Evolutionary conservation across 805 yeast genomes (phyloP), one percentile per base, ranked within the genome.

Genomic region (Debaryomyces prosopidis): DNA sequence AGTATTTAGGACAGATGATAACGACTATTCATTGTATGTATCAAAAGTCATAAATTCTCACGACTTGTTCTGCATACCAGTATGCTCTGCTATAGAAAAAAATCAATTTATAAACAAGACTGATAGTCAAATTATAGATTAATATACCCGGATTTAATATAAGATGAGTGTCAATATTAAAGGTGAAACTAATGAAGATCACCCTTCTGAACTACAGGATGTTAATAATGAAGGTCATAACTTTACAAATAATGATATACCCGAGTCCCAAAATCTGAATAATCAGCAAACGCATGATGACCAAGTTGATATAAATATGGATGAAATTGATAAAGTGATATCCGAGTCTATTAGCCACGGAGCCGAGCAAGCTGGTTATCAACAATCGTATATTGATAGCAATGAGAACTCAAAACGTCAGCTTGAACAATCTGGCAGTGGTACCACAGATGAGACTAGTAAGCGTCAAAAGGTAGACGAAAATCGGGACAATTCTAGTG

Each of bases 301-400:
- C 9, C 42, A 46, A 16, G 47, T 47, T 28, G 50, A 43, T 33
- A 43, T 47, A 15, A 47, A 43, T 33, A 47, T 47, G 30, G 44
- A 49, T 36, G 60, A 56, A 20, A 49, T 56, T 12, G 55, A 56
- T 46, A 51, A 52, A 42, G 53, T 54, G 52, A 37, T 56, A 15
- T 52, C 59, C 19, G 58, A 53, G 39, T 51, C 58, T 7, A 53
- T 54, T 32, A 43, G 38, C n/a, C 34, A 39, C 12, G 41, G 41
- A 11, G 16, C 42, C 16, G 20, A 30, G 9, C 8, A 34, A 18
- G 19, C 23, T 11, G 17, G 15, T n/a, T 34, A 17, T 16, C n/a
- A 34, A 34, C 23, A 34, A 18, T 17, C 37, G 17, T 12, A 12
- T 14, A 20, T 20, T 10, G 38, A 36, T 15, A 39, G 40, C 17